Percentiles rank a stretch among this genome's conserved stretches.
Conservation (phyloP, 345 rosid species). For the Hevea brasiliensis region DNA sequence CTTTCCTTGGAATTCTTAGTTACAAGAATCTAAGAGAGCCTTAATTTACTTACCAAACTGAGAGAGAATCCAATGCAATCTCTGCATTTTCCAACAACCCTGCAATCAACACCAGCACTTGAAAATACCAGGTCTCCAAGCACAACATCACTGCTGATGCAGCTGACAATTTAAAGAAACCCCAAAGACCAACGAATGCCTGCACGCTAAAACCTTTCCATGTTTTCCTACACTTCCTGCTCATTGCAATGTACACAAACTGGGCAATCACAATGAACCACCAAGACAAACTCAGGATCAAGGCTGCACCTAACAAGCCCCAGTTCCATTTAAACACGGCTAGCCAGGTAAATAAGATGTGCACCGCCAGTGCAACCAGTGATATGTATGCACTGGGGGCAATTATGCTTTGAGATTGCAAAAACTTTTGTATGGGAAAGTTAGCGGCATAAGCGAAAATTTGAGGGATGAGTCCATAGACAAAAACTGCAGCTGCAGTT, state of each 20-base stretch:
- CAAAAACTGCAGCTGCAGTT: constrained; percentile 46
- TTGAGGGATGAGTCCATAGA: constrained; percentile 29
- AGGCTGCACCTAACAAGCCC: constrained; percentile 30
- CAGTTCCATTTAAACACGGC: constrained; percentile 17
- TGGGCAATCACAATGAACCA: constrained; percentile 27
- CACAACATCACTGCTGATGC: constrained; percentile 35
- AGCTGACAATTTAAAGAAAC: constrained; percentile 26
- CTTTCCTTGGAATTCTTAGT: too few relatives aligned
- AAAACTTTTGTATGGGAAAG: constrained; percentile 54
- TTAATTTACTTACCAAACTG: constrained; percentile 21
- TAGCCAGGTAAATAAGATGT: constrained; percentile 22
- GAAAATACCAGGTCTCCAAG: constrained; percentile 31
- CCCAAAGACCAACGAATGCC: constrained; percentile 24
- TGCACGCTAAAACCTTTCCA: constrained; percentile 25
- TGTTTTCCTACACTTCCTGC: constrained; percentile 17
- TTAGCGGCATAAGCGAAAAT: constrained; percentile 41
- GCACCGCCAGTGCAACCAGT: constrained; percentile 8
- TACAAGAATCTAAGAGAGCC: too few relatives aligned
- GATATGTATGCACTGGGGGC: constrained; percentile 29
- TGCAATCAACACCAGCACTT: constrained; percentile 27
- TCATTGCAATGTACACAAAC: constrained; percentile 15
- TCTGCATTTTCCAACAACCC: constrained; percentile 25
- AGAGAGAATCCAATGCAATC: constrained; percentile 26
- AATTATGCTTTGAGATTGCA: constrained; percentile 31
- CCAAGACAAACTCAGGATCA: constrained; percentile 27